These are phyloP conservation scores for Pistacia vera DNA, from an alignment of 345 rosid species.

Conservation along the genomic window DNA sequence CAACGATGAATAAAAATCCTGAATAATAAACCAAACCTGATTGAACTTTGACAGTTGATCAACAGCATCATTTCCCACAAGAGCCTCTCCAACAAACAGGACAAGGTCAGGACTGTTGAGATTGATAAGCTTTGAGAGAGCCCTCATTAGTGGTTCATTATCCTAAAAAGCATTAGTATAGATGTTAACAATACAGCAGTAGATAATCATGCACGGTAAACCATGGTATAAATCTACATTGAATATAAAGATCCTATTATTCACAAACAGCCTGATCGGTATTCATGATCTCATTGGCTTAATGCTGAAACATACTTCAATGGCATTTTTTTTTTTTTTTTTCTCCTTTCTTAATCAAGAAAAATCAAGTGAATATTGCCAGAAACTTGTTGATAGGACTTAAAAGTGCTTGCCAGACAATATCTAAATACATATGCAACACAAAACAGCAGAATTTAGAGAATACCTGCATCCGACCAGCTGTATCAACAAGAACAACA, in stretches of 20 bases:
- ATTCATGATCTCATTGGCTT: background rate
- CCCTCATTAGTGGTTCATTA: slow-evolving; percentile 98
- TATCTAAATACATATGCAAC: background rate
- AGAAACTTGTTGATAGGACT: background rate
- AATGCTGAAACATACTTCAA: background rate
- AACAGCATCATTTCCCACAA: slow-evolving; percentile 98
- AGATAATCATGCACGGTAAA: background rate
- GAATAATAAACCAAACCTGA: slow-evolving; percentile 53
- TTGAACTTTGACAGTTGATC: slow-evolving; percentile 95
- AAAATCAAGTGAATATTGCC: background rate
- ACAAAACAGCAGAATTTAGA: background rate
- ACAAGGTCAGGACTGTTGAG: slow-evolving; percentile 91
- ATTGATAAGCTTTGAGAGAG: slow-evolving; percentile 87
- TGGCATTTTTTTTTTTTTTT: background rate
- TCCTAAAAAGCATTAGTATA: slow-evolving; percentile 45
- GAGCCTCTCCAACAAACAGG: slow-evolving; percentile 97
- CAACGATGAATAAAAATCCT: background rate
- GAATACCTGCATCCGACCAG: slow-evolving; percentile 95
- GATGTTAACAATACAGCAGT: background rate
- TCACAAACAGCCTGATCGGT: background rate
- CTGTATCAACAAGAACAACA: slow-evolving; percentile 98
- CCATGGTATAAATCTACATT: background rate
- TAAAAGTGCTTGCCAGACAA: background rate
- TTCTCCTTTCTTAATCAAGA: no score
- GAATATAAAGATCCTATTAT: background rate